Evolutionary conservation across 1,284 basidiomycete species (phyloP).

Genomic region (Moniliella sp.): DNA sequence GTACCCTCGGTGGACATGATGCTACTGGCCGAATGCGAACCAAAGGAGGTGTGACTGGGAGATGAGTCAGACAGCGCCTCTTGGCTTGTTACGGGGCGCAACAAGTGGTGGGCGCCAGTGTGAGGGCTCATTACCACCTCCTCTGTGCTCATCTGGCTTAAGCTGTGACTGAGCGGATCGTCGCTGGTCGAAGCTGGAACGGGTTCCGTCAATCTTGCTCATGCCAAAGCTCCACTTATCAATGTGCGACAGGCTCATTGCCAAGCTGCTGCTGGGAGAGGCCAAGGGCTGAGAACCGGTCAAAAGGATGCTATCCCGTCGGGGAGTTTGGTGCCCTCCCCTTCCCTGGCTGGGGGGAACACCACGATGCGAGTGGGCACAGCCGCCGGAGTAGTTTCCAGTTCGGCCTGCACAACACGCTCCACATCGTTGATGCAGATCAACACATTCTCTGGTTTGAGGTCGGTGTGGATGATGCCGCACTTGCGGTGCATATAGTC

Average conservation of each 20-base stretch:
- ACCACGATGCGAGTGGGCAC: constrained; percentile 72
- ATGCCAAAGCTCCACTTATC: constrained; percentile 83
- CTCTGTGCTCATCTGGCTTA: no score
- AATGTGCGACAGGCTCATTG: constrained; percentile 54
- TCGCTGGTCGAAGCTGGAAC: no score
- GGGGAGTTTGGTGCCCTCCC: constrained; percentile 87
- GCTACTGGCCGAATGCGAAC: no score
- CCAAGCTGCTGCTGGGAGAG: constrained; percentile 50
- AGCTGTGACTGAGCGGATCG: no score
- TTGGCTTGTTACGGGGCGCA: no score
- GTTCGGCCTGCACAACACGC: constrained; percentile 66
- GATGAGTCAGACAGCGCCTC: no score
- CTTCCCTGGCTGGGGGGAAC: constrained; percentile 83
- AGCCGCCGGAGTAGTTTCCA: constrained; percentile 43
- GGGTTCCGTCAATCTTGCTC: constrained; percentile 41
- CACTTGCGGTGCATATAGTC: constrained; percentile 96
- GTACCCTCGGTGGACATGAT: constrained; percentile 9
- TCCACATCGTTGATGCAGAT: constrained; percentile 95
- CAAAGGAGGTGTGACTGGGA: no score
- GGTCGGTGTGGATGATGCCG: constrained; percentile 59
- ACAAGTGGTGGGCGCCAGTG: no score
- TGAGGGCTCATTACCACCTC: no score
- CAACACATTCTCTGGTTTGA: constrained; percentile 94
- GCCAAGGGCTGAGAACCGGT: constrained; percentile 83
- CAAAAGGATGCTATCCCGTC: constrained; percentile 68